phyloP scores from a whole-genome alignment of 306 rosid species.

The Cucurbita argyrosperma region DNA sequence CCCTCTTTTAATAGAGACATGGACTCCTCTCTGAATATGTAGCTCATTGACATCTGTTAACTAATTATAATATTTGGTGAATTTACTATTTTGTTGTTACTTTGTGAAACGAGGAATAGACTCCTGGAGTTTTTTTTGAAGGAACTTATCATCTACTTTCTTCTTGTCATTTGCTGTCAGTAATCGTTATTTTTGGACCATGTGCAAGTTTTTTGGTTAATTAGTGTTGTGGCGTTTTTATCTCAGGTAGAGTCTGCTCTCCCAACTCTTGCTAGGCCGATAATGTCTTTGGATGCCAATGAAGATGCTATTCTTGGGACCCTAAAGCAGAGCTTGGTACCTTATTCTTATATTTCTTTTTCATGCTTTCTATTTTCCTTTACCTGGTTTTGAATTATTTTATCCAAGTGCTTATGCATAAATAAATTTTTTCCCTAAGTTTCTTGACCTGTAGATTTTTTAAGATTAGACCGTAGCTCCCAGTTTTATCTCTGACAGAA shows the following conservation, averaged over 20 bases:
- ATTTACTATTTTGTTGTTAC: not conserved
- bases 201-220: slow-evolving; percentile 7
- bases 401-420: not conserved
- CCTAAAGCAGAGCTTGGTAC: slow-evolving; percentile 95
- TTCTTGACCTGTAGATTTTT: not conserved
- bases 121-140: not conserved
- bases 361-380: not conserved
- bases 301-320: slow-evolving; percentile 91
- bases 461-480: not conserved
- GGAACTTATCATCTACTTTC: not conserved
- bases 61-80: not conserved
- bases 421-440: not conserved
- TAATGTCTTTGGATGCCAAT: slow-evolving; percentile 95
- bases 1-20: not conserved
- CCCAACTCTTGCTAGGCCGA: slow-evolving; percentile 89
- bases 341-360: not conserved
- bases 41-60: not conserved
- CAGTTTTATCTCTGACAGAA: not conserved
- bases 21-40: not conserved
- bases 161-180: not conserved
- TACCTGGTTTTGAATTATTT: not conserved
- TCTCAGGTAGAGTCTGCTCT: slow-evolving; percentile 93
- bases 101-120: not conserved
- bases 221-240: not conserved
- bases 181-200: not conserved